Percentiles rank a stretch among this genome's conserved stretches.
Conservation (phyloP, 2,329 filamentous ascomycete genomes). For the Aspergillus bombycis region DNA sequence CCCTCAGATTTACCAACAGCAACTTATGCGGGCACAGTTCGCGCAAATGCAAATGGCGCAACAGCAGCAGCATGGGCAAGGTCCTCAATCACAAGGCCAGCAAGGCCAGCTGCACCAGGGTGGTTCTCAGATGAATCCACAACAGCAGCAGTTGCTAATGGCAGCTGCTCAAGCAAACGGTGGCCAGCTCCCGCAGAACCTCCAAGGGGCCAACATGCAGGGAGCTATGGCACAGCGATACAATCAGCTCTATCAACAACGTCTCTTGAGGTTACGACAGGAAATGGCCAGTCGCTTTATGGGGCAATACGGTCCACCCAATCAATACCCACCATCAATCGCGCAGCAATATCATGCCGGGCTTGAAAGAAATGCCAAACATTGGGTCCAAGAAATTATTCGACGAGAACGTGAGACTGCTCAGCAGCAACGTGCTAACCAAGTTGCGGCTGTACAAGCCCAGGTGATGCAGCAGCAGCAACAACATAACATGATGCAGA, state of each 20-base stretch:
- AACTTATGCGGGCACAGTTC: conserved; percentile 42
- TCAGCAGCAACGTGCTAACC: conserved; percentile 36
- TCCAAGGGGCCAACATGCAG: conserved; percentile 32
- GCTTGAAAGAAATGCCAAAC: conserved; percentile 41
- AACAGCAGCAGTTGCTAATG: conserved; percentile 43
- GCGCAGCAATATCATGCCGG: conserved; percentile 42
- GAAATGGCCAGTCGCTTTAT: conserved; percentile 43
- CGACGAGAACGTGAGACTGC: conserved; percentile 39
- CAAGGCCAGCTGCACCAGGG: conserved; percentile 35
- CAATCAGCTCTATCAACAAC: conserved; percentile 40
- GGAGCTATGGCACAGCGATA: conserved; percentile 36
- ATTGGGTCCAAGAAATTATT: conserved; percentile 43
- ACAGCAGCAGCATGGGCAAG: conserved; percentile 32
- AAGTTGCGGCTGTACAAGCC: conserved; percentile 37
- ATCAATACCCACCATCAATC: conserved; percentile 42
- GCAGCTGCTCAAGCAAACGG: conserved; percentile 44
- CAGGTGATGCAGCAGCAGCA: conserved; percentile 42
- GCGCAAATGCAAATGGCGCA: conserved; percentile 43
- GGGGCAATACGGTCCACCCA: conserved; percentile 43
- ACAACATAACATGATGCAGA: conserved; percentile 48
- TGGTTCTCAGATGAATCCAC: conserved; percentile 38
- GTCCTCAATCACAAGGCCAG: conserved; percentile 21
- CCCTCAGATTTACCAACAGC: conserved; percentile 42
- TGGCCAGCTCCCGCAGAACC: conserved; percentile 36
- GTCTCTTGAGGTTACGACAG: conserved; percentile 37